phyloP scores from a whole-genome alignment of 2,329 filamentous ascomycete species.

The Pseudocercospora crystallina region DNA sequence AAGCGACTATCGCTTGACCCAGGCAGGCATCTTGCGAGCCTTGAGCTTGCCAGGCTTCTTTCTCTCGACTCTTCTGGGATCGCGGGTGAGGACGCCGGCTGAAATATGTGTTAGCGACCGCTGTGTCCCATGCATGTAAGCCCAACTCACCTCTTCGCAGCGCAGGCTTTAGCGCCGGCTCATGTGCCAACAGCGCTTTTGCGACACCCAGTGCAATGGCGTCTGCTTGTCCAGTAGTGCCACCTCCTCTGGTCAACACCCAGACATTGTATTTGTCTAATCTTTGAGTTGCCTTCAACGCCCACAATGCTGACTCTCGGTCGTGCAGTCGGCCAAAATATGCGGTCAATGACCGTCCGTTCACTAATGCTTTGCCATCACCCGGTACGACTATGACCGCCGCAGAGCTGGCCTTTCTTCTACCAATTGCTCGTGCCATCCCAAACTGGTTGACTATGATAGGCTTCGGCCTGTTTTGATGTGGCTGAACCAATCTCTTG shows the following conservation, averaged over 20 bases:
- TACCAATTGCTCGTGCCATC: conserved; percentile 74
- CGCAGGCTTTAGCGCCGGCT: conserved; percentile 84
- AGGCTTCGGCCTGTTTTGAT: conserved; percentile 62
- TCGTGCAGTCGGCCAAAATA: conserved; percentile 88
- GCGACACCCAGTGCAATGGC: conserved; percentile 87
- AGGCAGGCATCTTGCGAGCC: conserved; percentile 95
- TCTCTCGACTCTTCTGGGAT: conserved; percentile 89
- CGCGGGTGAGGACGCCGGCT: conserved; percentile 92
- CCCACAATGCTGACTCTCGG: conserved; percentile 90
- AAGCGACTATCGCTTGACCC: conserved; percentile 74
- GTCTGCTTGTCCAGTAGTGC: conserved; percentile 92
- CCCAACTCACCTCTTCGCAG: conserved; percentile 77
- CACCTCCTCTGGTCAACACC: conserved; percentile 79
- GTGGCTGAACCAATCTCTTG: conserved; percentile 72
- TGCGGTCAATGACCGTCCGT: conserved; percentile 79
- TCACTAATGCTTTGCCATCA: conserved; percentile 83
- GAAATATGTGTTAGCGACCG: conserved; percentile 19
- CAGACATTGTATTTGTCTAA: conserved; percentile 98
- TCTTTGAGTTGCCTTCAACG: conserved; percentile 76
- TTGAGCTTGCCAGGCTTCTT: conserved; percentile 97
- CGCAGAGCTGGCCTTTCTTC: conserved; percentile 83
- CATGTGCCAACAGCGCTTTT: conserved; percentile 84
- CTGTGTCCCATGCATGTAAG: not conserved
- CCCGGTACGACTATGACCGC: conserved; percentile 89
- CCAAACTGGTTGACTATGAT: conserved; percentile 73